phyloP scores from a whole-genome alignment of 1,139 yeast genomes.

The Hyphopichia pseudoburtonii region DNA sequence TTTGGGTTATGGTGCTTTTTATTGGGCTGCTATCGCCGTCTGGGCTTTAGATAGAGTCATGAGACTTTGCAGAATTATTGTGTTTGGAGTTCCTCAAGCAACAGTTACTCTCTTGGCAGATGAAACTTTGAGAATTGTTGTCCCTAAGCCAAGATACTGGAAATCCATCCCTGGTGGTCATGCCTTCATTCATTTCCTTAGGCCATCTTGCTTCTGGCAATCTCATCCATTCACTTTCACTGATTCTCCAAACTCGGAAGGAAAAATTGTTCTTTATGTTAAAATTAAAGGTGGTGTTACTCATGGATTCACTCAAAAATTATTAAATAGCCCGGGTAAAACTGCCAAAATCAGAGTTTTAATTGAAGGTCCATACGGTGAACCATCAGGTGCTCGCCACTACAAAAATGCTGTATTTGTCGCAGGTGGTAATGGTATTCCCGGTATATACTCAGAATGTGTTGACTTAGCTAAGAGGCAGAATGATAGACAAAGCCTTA shows the following conservation, averaged over 20 bases:
- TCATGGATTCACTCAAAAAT: conserved; percentile 25
- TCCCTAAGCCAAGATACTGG: conserved; percentile 17
- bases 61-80: conserved; percentile 19
- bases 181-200: conserved; percentile 51
- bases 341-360: conserved; percentile 17
- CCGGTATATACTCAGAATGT: conserved; percentile 36
- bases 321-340: conserved; percentile 8
- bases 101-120: conserved; percentile 9
- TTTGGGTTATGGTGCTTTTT: conserved; percentile 15
- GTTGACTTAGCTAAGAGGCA: conserved; percentile 15
- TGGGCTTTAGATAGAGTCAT: conserved; percentile 32
- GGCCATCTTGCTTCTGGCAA: conserved; percentile 57
- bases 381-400: conserved; percentile 16
- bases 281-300: conserved; percentile 51
- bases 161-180: conserved; percentile 43
- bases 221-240: conserved; percentile 66
- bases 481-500: conserved; percentile 18
- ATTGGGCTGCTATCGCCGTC: conserved; percentile 19
- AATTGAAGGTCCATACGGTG: conserved; percentile 31
- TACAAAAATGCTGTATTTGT: conserved; percentile 24
- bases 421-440: conserved; percentile 32
- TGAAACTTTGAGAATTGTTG: conserved; percentile 12
- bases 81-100: conserved; percentile 31
- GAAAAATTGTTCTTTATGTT: conserved; percentile 38
- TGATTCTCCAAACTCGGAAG: conserved; percentile 32